phyloP scores from a whole-genome alignment of 2,329 filamentous ascomycete genomes.

The Aurifilum marmelostoma region DNA sequence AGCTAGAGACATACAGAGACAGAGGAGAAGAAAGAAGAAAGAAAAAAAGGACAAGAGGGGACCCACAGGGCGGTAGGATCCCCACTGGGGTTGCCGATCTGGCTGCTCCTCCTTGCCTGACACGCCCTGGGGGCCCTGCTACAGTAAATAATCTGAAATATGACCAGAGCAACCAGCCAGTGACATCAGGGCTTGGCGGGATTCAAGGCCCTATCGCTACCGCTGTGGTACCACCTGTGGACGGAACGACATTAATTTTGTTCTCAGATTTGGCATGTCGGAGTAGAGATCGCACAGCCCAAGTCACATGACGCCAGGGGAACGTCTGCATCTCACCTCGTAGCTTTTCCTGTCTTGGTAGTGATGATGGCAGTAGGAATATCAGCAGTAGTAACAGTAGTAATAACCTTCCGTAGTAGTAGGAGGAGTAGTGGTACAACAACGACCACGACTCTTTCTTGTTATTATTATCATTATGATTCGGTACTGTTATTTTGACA shows the following conservation, averaged over 20 bases:
- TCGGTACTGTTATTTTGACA: not conserved
- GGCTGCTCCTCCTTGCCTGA: not conserved
- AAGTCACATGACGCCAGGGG: slow-evolving; percentile 10
- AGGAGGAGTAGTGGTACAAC: too few relatives aligned
- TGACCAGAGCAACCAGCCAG: not conserved
- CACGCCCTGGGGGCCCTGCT: not conserved
- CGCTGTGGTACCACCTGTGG: too few relatives aligned
- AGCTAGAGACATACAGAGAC: not conserved
- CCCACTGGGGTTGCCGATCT: not conserved
- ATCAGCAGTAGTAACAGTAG: too few relatives aligned
- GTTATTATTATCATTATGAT: not conserved
- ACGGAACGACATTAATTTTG: slow-evolving; percentile 2
- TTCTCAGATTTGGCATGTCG: slow-evolving; percentile 2
- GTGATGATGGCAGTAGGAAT: not conserved
- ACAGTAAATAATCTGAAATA: slow-evolving; percentile 4
- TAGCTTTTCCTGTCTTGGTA: not conserved
- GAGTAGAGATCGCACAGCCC: not conserved
- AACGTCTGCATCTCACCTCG: slow-evolving; percentile 3
- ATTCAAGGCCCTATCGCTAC: not conserved
- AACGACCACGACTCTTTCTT: not conserved
- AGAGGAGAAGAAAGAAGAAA: not conserved
- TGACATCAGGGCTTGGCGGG: not conserved
- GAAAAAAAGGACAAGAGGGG: not conserved
- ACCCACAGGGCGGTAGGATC: not conserved
- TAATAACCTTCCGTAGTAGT: too few relatives aligned